Evolutionary conservation across 345 rosid genomes (phyloP).

Genomic region (Melaleuca quinquenervia): DNA sequence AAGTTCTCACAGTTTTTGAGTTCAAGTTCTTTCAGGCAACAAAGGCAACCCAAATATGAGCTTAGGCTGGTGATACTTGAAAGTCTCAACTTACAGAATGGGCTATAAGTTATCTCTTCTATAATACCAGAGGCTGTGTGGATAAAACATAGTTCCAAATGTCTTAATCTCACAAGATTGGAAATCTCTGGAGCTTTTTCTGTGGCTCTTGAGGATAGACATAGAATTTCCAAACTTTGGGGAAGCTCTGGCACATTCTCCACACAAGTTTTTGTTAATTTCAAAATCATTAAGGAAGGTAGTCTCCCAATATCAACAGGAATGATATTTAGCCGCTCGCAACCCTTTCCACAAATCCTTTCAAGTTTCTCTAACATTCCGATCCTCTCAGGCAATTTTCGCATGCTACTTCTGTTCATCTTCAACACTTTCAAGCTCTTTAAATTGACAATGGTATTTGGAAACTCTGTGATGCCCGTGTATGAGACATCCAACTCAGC

Average conservation of each 20-base stretch:
- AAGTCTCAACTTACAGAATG: not conserved
- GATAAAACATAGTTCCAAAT: not conserved
- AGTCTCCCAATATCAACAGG: not conserved
- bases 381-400: not conserved
- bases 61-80: not conserved
- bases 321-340: fast-evolving
- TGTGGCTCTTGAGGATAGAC: not conserved
- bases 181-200: not conserved
- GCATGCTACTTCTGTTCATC: fast-evolving
- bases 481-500: fast-evolving
- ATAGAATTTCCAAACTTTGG: fast-evolving
- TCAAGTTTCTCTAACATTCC: not conserved
- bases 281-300: not conserved
- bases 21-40: fast-evolving
- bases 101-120: fast-evolving
- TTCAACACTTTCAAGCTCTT: not conserved
- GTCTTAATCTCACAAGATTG: not conserved
- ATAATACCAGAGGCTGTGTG: no score
- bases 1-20: not conserved
- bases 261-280: fast-evolving
- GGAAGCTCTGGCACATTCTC: not conserved
- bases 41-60: not conserved
- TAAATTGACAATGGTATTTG: not conserved
- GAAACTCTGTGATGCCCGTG: not conserved
- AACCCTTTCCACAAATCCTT: fast-evolving